Evolutionary conservation across 345 rosid species (phyloP), one percentile per base, ranked within the genome.

Genomic region (Pseudoturritis turrita): DNA sequence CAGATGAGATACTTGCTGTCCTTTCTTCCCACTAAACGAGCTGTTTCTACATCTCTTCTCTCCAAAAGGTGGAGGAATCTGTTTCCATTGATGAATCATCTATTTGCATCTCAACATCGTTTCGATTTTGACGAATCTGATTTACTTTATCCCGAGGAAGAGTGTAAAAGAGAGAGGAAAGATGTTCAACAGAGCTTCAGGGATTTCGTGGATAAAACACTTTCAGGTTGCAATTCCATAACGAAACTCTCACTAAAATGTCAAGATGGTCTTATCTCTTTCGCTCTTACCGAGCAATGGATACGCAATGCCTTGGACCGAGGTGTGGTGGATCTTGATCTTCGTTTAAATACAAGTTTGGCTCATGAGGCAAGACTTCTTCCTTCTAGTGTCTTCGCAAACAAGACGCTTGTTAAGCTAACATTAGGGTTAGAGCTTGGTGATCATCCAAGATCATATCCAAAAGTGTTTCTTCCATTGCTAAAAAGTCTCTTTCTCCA

Each of bases 301-400:
- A 1, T 63, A 45, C 13, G 18, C 41, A 33, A 6, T 7, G 54
- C 13, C 29, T 2, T 31, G 8, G 43, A 11, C 7, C 29, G 19
- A 63, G 68, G 55, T 31, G 5, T 63, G 43, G 12, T 47, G 19
- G 69, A 64, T 47, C 56, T 47, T 47, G 33, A 64, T 33, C 21
- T 47, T 6, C 56, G 55, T 46, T 4, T 63, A 9, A 11, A 12
- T 10, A 10, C 15, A 13, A 1, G 11, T 21, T 21, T 37, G 5
- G 1, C 36, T 52, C 0, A 10, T 14, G 1, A 1, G 19, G 2
- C 6, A 52, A 26, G 3, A 1, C 33, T 1, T 29, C 47, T 22
- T 22, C 51, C 51, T 61, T 0, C 5, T 61, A 26, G 10, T 43
- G 40, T 18, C 23, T 62, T 28, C 26, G 2, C 18, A 45, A 45